Evolutionary conservation across 2,329 filamentous ascomycete genomes (phyloP).

Genomic region (Phyllosticta ampelicida): DNA sequence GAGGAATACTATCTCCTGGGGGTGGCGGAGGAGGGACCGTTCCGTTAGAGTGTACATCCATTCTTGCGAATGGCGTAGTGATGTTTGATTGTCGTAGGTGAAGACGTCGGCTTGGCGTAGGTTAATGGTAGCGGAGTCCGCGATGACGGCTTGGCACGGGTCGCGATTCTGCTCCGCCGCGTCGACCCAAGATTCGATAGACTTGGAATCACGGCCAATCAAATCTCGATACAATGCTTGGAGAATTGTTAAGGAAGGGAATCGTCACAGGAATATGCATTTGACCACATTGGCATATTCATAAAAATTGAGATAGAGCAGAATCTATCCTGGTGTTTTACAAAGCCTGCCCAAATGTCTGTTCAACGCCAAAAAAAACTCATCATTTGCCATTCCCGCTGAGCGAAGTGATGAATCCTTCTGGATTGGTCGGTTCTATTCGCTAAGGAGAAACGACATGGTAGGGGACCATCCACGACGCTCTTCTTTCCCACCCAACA

Average conservation of each 20-base stretch:
- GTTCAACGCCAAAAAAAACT: neutral
- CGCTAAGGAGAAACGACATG: neutral
- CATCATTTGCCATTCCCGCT: neutral
- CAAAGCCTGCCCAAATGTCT: neutral
- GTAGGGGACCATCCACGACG: neutral
- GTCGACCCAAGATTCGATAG: neutral
- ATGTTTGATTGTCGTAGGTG: neutral
- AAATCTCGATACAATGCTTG: too few species aligned
- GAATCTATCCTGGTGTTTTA: neutral
- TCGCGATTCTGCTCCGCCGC: neutral
- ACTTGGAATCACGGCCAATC: neutral
- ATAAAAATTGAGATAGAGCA: neutral
- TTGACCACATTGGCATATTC: neutral
- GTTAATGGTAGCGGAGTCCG: neutral
- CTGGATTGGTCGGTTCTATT: neutral
- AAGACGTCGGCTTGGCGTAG: neutral
- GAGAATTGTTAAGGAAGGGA: too few species aligned
- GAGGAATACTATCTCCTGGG: constrained; percentile 12
- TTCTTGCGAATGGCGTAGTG: neutral
- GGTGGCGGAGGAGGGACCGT: constrained; percentile 10
- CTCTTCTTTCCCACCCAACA: neutral
- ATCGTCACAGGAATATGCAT: neutral
- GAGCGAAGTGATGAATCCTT: neutral
- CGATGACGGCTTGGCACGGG: constrained; percentile 4
- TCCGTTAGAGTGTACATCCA: constrained; percentile 1